A percentile compares a stretch with the other conserved stretches of the same genome.
Evolutionary conservation across 305 asterid genomes (phyloP).

Genomic region (Fraxinus angustifolia): DNA sequence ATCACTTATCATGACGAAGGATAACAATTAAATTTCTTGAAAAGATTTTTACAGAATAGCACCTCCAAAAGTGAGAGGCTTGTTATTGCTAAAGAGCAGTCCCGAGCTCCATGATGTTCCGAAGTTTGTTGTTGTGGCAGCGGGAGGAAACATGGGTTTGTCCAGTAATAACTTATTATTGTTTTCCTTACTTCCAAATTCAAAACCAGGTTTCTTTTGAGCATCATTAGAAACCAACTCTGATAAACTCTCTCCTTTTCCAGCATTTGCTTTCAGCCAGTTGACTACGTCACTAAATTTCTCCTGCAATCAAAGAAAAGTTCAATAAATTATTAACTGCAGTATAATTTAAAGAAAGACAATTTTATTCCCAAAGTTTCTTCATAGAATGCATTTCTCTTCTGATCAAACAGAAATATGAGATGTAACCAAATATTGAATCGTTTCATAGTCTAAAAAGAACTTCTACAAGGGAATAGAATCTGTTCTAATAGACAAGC

Average conservation of each 20-base stretch:
- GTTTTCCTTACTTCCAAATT: constrained; percentile 41
- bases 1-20: not conserved
- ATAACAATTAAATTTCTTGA: not conserved
- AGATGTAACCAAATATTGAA: not conserved
- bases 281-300: constrained; percentile 78
- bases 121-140: constrained; percentile 40
- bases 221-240: constrained; percentile 37
- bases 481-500: not conserved
- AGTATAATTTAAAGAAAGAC: not conserved
- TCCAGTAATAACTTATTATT: constrained; percentile 36
- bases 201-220: constrained; percentile 37
- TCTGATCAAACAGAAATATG: not conserved
- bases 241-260: constrained; percentile 41
- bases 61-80: constrained; percentile 75
- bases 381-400: not conserved
- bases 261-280: constrained; percentile 72
- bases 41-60: constrained; percentile 16
- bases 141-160: constrained; percentile 48
- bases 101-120: constrained; percentile 63
- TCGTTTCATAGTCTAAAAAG: not conserved
- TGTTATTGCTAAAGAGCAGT: constrained; percentile 35
- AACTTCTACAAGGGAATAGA: not conserved
- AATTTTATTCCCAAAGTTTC: not conserved
- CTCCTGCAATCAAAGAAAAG: constrained; percentile 52
- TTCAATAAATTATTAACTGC: not conserved